A percentile compares a stretch with the other conserved stretches of the same genome.
These are phyloP conservation scores for Triticum timopheevii DNA, from an alignment of 176 grass and related monocot species.

Conservation along the genomic window DNA sequence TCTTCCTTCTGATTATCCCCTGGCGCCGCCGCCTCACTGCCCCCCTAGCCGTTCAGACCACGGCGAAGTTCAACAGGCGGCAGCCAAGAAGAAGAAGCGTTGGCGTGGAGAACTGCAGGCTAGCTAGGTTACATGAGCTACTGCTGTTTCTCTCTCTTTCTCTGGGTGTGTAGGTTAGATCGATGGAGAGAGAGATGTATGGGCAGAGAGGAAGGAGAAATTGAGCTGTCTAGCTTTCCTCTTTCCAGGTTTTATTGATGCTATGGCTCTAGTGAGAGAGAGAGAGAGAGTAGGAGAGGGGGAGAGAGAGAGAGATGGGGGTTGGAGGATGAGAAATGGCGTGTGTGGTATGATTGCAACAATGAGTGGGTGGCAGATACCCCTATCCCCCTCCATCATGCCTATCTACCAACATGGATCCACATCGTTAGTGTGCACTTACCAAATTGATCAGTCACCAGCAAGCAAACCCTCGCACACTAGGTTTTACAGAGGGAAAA, in stretches of 20 bases:
- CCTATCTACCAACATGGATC: slow-evolving; percentile 25
- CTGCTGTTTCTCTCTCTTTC: background rate
- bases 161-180: slow-evolving; percentile 23
- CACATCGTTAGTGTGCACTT: background rate
- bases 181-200: slow-evolving; percentile 12
- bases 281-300: slow-evolving; percentile 15
- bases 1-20: slow-evolving; percentile 14
- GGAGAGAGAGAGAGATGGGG: slow-evolving; percentile 34
- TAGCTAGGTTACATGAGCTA: slow-evolving; percentile 38
- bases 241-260: slow-evolving; percentile 34
- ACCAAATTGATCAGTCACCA: slow-evolving; percentile 26
- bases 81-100: slow-evolving; percentile 9
- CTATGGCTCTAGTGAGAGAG: slow-evolving; percentile 17
- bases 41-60: background rate
- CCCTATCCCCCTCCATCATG: slow-evolving; percentile 25
- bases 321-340: slow-evolving; percentile 40
- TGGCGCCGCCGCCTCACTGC: background rate
- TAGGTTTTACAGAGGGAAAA: background rate
- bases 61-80: background rate
- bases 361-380: slow-evolving; percentile 86
- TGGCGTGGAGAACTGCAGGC: slow-evolving; percentile 3
- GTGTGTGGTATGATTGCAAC: slow-evolving; percentile 58
- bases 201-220: slow-evolving; percentile 41
- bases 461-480: background rate
- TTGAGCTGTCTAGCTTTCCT: slow-evolving; percentile 55